phyloP scores from a whole-genome alignment of 78 protist species.

The Dictyostelium brefeldianum region DNA sequence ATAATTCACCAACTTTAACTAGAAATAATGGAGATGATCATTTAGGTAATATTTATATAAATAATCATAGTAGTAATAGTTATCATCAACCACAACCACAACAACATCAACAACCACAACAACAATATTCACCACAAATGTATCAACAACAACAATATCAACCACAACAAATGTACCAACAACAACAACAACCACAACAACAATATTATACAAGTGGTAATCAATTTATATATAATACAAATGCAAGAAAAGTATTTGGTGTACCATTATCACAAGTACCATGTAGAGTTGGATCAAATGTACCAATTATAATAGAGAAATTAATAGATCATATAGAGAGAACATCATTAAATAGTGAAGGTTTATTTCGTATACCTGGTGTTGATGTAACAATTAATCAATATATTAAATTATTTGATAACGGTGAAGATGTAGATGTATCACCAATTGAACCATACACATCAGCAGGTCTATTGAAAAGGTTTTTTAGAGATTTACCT shows the following conservation, averaged over 20 bases:
- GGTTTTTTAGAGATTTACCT: conserved; percentile 76
- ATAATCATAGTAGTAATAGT: neutral
- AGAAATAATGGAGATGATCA: neutral
- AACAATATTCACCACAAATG: neutral
- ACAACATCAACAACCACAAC: neutral
- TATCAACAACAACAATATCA: neutral
- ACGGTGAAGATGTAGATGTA: conserved; percentile 68
- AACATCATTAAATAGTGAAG: conserved; percentile 42
- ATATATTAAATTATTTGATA: conserved; percentile 46
- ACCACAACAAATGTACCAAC: neutral
- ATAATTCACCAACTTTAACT: conserved; percentile 7
- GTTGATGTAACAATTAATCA: conserved; percentile 43
- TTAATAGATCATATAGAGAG: conserved; percentile 57
- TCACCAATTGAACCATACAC: conserved; percentile 70
- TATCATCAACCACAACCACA: neutral
- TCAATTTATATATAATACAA: conserved; percentile 25
- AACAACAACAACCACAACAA: conserved; percentile 5
- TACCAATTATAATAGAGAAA: conserved; percentile 71
- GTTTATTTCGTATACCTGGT: conserved; percentile 73
- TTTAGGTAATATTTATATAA: neutral
- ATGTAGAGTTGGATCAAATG: conserved; percentile 27
- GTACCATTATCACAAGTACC: conserved; percentile 60
- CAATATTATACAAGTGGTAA: conserved; percentile 5
- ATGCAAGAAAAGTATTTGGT: conserved; percentile 61
- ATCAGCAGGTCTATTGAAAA: conserved; percentile 69